Evolutionary conservation across 1,284 basidiomycete species (phyloP).

Genomic region (Trichosporon faecale): DNA sequence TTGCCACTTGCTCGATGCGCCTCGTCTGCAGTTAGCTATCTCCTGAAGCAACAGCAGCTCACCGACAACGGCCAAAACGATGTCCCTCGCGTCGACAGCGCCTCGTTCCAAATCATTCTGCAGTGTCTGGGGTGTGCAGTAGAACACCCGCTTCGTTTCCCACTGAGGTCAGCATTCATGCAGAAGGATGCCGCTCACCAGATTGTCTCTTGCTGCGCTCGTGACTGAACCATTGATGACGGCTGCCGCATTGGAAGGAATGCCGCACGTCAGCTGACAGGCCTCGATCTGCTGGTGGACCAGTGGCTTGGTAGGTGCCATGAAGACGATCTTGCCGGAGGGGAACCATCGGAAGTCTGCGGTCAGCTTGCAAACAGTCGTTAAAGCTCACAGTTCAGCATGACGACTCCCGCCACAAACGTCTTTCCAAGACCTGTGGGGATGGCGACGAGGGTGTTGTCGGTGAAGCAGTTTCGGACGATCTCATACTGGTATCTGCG

Average conservation of each 20-base stretch:
- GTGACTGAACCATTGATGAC: conserved; percentile 75
- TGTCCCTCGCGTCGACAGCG: conserved; percentile 69
- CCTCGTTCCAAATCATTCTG: conserved; percentile 77
- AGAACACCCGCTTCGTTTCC: conserved; percentile 80
- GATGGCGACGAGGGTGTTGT: conserved; percentile 90
- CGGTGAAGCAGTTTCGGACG: conserved; percentile 76
- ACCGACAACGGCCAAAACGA: conserved; percentile 69
- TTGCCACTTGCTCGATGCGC: conserved; percentile 92
- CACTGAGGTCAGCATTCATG: conserved; percentile 35
- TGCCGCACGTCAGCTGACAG: conserved; percentile 89
- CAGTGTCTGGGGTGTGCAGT: conserved; percentile 96
- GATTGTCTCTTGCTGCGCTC: conserved; percentile 56
- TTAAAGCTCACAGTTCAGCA: conserved; percentile 74
- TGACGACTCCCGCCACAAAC: conserved; percentile 94
- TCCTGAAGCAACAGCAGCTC: conserved; percentile 10
- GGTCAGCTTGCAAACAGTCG: conserved; percentile 4
- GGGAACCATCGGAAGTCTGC: conserved; percentile 91
- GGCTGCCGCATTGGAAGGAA: conserved; percentile 78
- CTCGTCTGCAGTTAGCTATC: conserved; percentile 64
- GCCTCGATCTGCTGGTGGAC: conserved; percentile 93
- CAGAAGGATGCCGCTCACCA: conserved; percentile 56
- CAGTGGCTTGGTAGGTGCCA: conserved; percentile 92
- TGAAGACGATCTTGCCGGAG: conserved; percentile 87
- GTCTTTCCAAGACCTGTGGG: conserved; percentile 98
- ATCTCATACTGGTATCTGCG: conserved; percentile 97